Evolutionary conservation across 1,284 basidiomycete species (phyloP), one percentile per base, ranked within the genome.

Genomic region (Coniophora puteana): DNA sequence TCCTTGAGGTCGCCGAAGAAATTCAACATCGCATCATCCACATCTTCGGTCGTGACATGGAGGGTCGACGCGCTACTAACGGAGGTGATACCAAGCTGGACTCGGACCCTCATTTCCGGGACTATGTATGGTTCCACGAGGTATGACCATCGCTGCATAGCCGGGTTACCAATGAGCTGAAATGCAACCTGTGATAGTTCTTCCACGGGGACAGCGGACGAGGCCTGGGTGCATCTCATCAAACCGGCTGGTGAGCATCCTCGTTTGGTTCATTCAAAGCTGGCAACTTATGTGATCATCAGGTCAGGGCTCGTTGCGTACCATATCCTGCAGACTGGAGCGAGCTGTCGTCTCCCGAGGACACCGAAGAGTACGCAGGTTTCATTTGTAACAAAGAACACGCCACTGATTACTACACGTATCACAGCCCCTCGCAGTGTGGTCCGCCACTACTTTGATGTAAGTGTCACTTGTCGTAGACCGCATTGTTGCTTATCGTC

Each of bases 11-110:
- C 10, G 93, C 95, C 1, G 94, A 97, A 58, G 95, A 98, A 65
- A 92, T 99, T 44, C 94, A 97, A 60, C 93, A 98, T 61, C 85
- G 95, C 5, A 83, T 98, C 51, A 97, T 98, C 44, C 92, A 97
- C 62, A 92, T 99, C 55, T 99, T 99, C 61, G 83, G 89, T 17
- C 81, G 93, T 28, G 95, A 98, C 60, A 68, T 78, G 46, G 75
- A 91, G 46, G 93, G 93, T 10, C 77, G 80, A 46, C 75, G 95
- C 30, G 92, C 95, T 1, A 89, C 86, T 35, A 98, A 99, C 59
- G 94, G 93, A 20, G 93, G 93, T 12, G 87, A 88, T 56, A 72
- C 79, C 20, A 91, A 88, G 63, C 68, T 98, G 49, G 89, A 98
- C 65, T 72, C 77, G 45, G 95, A 98, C 62, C 92, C 93, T n/a